phyloP scores from a whole-genome alignment of 768 basidiomycete species.

The Tulasnella sp. region DNA sequence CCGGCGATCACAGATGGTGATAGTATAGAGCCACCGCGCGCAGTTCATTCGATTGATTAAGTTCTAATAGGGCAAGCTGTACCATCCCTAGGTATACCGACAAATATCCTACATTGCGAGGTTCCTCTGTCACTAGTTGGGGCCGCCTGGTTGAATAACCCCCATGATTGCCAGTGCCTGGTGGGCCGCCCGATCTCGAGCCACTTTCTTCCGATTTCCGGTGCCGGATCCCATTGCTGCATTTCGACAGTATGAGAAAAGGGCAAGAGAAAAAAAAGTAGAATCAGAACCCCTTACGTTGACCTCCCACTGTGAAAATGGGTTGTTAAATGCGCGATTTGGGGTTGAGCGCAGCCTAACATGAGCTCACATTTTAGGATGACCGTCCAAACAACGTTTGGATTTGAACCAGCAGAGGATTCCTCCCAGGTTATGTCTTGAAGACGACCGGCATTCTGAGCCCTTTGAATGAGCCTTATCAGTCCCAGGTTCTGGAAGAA shows the following conservation, averaged over 20 bases:
- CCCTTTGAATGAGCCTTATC: background rate
- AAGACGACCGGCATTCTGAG: background rate
- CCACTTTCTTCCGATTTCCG: background rate
- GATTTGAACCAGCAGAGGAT: background rate
- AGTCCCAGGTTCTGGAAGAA: background rate
- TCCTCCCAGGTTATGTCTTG: background rate
- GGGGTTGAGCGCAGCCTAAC: background rate
- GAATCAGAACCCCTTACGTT: background rate
- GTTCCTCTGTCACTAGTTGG: background rate
- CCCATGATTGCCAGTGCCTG: conserved; percentile 9
- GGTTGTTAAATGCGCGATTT: background rate
- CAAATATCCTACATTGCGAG: background rate
- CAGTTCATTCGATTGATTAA: background rate
- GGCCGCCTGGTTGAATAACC: background rate
- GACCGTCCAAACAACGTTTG: background rate
- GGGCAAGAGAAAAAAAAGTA: background rate
- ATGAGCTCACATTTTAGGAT: background rate
- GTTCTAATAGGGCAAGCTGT: background rate
- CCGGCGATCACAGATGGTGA: too few relatives aligned
- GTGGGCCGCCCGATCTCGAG: background rate
- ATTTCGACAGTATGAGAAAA: background rate
- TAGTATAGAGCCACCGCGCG: too few relatives aligned
- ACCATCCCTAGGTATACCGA: background rate
- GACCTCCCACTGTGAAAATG: background rate
- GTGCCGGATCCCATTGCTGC: background rate